Percentiles rank a stretch among this genome's conserved stretches.
phyloP scores from a whole-genome alignment of 1,139 yeast genomes.

The Pichia sp. region DNA sequence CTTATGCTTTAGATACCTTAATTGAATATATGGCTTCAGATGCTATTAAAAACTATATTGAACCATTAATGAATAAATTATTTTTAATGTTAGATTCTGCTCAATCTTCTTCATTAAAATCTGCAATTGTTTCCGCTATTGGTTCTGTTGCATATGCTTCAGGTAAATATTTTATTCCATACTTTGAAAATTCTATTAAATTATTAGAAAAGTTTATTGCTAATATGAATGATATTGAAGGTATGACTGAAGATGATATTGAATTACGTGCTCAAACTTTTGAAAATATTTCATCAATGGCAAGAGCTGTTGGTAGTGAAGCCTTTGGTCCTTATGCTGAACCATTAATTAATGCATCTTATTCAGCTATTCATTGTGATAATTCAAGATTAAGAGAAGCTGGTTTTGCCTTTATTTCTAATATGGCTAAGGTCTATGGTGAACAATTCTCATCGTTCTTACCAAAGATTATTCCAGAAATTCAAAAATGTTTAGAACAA shows the following conservation, averaged over 20 bases:
- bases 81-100: conserved; percentile 73
- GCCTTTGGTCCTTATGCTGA: conserved; percentile 80
- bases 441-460: conserved; percentile 84
- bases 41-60: conserved; percentile 74
- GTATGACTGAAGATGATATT: conserved; percentile 70
- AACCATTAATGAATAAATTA: conserved; percentile 84
- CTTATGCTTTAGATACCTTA: conserved; percentile 84
- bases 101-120: conserved; percentile 60
- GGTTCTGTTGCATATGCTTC: conserved; percentile 97
- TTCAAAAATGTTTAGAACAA: conserved; percentile 78
- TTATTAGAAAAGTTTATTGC: conserved; percentile 75
- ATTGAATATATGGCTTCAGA: conserved; percentile 89
- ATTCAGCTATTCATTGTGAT: conserved; percentile 68
- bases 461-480: conserved; percentile 75
- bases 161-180: conserved; percentile 82
- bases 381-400: conserved; percentile 88
- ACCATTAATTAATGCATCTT: conserved; percentile 86
- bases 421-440: conserved; percentile 92
- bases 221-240: conserved; percentile 57
- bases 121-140: conserved; percentile 90
- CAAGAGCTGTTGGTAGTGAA: conserved; percentile 92
- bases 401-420: conserved; percentile 90
- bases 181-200: conserved; percentile 73
- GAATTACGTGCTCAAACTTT: conserved; percentile 87
- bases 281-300: conserved; percentile 92